Base-by-base conservation (phyloP, 768 basidiomycete genomes). In the Podaxis rugospora region DNA sequence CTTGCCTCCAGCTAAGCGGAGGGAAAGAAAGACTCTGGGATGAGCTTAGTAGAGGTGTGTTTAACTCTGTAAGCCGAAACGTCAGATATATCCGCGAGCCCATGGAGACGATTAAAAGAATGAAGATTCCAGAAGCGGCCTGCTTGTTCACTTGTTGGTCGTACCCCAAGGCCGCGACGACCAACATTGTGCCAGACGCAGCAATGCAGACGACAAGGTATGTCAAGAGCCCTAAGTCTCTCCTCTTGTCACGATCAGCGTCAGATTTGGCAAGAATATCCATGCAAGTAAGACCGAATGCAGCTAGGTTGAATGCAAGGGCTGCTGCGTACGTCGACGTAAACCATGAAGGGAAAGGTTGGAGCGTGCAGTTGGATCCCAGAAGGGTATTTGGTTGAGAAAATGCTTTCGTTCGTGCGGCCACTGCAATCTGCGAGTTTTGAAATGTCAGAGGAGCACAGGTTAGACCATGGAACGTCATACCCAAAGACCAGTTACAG, bases 291-390 rank as follows among this genome's bases (percentile, higher is more conserved):
- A 58, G 49, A 1, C 35, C 50, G 32, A 58, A 39, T 14, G 57
- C 47, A 14, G 49, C 21, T 6, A 58, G 28, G 16, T 58, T 58
- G 49, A 58, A 58, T 1, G n/a, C 47, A 13, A 58, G 47, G 0
- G 57, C 46, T 4, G 46, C 70, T 11, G 68, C 72, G 57, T 69
- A 75, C 57, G 70, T 71, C 51, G 75, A 66, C 0, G 73, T 72
- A 7, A 73, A 69, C 74, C 75, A 75, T 16, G 66, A 61, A 9
- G 71, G 66, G 27, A 75, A 70, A 6, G 65, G 68, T 13, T 62
- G 61, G 63, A 75, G 71, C 51, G 69, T 67, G 50, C 75, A 76
- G 59, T 75, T 75, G 18, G 71, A 72, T 16, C 71, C 72, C 36
- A 74, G 71, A 11, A 71, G 68, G 2, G 69, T 66, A 36, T 65